A percentile compares a stretch with the other conserved stretches of the same genome.
These are phyloP conservation scores for Malania oleifera DNA, from an alignment of 164 flowering plant species.

Conservation along the genomic window DNA sequence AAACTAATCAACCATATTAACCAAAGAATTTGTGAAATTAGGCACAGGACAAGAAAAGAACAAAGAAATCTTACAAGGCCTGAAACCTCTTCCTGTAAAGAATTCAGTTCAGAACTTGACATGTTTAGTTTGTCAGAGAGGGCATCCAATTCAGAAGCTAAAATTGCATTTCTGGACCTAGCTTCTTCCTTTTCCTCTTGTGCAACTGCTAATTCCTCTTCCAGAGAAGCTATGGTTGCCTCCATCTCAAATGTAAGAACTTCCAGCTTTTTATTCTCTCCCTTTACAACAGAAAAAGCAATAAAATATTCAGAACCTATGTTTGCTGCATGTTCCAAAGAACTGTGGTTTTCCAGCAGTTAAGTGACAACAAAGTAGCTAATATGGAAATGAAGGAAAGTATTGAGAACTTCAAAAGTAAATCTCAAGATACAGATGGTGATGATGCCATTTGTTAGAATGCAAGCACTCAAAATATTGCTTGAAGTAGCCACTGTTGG, in stretches of 20 bases:
- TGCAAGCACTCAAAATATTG: too few species aligned
- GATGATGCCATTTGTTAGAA: too few species aligned
- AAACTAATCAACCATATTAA: not conserved
- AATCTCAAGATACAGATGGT: too few species aligned
- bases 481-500: too few species aligned
- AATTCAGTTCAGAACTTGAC: constrained; percentile 37
- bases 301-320: not conserved
- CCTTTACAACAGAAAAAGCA: constrained; percentile 32
- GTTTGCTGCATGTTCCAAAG: not conserved
- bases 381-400: not conserved
- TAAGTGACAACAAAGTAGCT: not conserved
- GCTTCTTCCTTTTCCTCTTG: constrained; percentile 53
- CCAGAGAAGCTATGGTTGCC: constrained; percentile 72
- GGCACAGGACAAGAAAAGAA: constrained; percentile 4
- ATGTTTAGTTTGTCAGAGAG: constrained; percentile 35
- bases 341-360: not conserved
- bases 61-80: constrained; percentile 47
- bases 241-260: constrained; percentile 85
- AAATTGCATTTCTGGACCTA: constrained; percentile 37
- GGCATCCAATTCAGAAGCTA: constrained; percentile 54
- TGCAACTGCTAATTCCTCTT: constrained; percentile 53
- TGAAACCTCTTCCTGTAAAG: constrained; percentile 54
- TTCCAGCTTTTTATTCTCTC: constrained; percentile 69
- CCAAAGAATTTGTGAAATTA: not conserved
- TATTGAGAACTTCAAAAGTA: too few species aligned